Conservation (phyloP, 768 basidiomycete genomes). For the Suillus cothurnatus region DNA sequence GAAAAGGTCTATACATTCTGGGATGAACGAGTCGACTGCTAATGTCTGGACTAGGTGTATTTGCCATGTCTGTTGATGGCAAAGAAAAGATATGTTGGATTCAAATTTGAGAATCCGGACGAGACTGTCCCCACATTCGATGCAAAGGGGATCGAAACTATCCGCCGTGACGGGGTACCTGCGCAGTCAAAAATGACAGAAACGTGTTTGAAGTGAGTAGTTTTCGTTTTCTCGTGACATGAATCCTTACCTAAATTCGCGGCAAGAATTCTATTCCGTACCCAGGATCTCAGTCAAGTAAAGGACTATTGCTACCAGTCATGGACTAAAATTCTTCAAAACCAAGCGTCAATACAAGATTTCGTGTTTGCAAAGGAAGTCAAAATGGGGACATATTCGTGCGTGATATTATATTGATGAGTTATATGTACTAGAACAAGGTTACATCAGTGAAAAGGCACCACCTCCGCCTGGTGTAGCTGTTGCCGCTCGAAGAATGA, state of each 20-base stretch:
- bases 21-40: not conserved
- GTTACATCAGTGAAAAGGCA: conserved; percentile 65
- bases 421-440: not conserved
- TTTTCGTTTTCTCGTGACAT: not conserved
- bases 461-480: conserved; percentile 91
- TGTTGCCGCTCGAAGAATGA: conserved; percentile 76
- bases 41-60: conserved; percentile 68
- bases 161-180: conserved; percentile 87
- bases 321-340: conserved; percentile 84
- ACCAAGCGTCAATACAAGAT: conserved; percentile 84
- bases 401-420: conserved; percentile 13
- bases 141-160: conserved; percentile 97
- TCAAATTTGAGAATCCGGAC: conserved; percentile 87
- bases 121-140: conserved; percentile 83
- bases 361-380: conserved; percentile 97
- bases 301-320: conserved; percentile 85
- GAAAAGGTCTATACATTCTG: conserved; percentile 69
- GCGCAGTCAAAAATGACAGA: conserved; percentile 95
- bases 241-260: not conserved
- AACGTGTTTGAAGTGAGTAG: conserved; percentile 75
- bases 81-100: conserved; percentile 98
- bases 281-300: conserved; percentile 85
- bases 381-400: conserved; percentile 92
- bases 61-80: conserved; percentile 94
- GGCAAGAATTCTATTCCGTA: conserved; percentile 77